Conservation (phyloP, 148 eudicot species). For the Fagopyrum tataricum region DNA sequence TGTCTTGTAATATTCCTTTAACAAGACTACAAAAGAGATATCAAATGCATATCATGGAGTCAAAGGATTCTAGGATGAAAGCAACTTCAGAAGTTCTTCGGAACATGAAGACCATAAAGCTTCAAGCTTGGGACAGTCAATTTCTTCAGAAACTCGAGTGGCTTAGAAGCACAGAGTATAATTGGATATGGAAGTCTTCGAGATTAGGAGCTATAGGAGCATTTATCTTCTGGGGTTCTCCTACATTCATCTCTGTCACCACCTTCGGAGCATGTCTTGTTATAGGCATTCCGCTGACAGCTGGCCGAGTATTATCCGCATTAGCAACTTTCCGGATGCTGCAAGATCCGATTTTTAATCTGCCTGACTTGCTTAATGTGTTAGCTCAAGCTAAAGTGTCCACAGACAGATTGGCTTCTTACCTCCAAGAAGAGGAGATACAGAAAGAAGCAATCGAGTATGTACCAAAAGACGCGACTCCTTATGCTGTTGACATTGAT, state of each 20-base stretch:
- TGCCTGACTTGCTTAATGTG: slow-evolving; percentile 38
- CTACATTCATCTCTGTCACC: slow-evolving; percentile 42
- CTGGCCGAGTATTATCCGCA: slow-evolving; percentile 41
- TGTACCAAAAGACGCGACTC: slow-evolving; percentile 21
- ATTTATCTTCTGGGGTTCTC: slow-evolving; percentile 36
- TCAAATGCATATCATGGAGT: slow-evolving; percentile 40
- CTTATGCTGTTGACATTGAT: slow-evolving; percentile 34
- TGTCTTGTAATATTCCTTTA: slow-evolving; percentile 7
- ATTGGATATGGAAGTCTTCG: slow-evolving; percentile 34
- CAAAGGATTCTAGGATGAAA: slow-evolving; percentile 51
- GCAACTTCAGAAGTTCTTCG: slow-evolving; percentile 42
- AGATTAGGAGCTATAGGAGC: slow-evolving; percentile 19
- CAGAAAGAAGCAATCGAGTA: slow-evolving; percentile 24
- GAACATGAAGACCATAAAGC: slow-evolving; percentile 50
- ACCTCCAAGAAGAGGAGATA: slow-evolving; percentile 39
- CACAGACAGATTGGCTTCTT: slow-evolving; percentile 38
- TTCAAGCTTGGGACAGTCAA: slow-evolving; percentile 52
- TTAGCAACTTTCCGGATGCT: slow-evolving; percentile 50
- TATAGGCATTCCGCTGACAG: slow-evolving; percentile 38
- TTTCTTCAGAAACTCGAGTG: slow-evolving; percentile 40
- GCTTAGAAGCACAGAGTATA: slow-evolving; percentile 27
- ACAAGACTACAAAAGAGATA: slow-evolving; percentile 23
- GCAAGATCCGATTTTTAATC: slow-evolving; percentile 33
- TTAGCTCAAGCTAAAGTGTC: slow-evolving; percentile 48
- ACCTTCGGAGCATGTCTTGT: slow-evolving; percentile 42